Percentiles rank a stretch among this genome's conserved stretches.
Conservation (phyloP, 768 basidiomycete genomes). For the Nidularia sp. region DNA sequence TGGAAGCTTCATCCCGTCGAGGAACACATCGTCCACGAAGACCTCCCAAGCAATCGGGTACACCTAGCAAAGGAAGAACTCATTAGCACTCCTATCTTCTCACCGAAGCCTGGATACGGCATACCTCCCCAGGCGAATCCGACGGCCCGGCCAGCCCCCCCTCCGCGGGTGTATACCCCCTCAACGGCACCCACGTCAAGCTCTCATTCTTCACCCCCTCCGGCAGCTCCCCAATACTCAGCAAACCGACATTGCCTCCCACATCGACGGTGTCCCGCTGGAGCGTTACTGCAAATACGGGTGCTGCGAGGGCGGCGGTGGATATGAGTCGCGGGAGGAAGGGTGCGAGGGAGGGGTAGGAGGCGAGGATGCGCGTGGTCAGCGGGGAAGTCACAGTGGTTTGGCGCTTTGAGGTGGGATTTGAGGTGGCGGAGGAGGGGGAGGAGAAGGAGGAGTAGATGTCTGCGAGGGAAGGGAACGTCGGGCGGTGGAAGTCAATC, state of each 20-base stretch:
- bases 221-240: slow-evolving; percentile 68
- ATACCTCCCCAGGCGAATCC: slow-evolving; percentile 58
- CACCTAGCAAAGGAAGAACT: slow-evolving; percentile 21
- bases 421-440: neutral
- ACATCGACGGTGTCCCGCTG: slow-evolving; percentile 67
- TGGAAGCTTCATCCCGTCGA: slow-evolving; percentile 61
- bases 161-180: slow-evolving; percentile 44
- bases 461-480: slow-evolving; percentile 23
- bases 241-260: slow-evolving; percentile 62
- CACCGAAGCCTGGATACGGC: slow-evolving; percentile 7
- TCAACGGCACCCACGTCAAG: slow-evolving; percentile 65
- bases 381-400: slow-evolving; percentile 2
- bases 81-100: too few relatives aligned
- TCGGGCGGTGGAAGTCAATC: slow-evolving; percentile 14
- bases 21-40: slow-evolving; percentile 63
- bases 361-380: slow-evolving; percentile 18
- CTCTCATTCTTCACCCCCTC: slow-evolving; percentile 36
- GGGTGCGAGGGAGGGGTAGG: slow-evolving; percentile 39
- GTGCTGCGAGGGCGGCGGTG: slow-evolving; percentile 26
- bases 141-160: slow-evolving; percentile 54
- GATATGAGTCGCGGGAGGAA: slow-evolving; percentile 43
- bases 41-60: slow-evolving; percentile 75
- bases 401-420: neutral
- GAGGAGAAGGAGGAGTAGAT: slow-evolving; percentile 2
- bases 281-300: slow-evolving; percentile 55